Base-by-base conservation (phyloP, 768 basidiomycete genomes). In the Boletellus ananiceps region DNA sequence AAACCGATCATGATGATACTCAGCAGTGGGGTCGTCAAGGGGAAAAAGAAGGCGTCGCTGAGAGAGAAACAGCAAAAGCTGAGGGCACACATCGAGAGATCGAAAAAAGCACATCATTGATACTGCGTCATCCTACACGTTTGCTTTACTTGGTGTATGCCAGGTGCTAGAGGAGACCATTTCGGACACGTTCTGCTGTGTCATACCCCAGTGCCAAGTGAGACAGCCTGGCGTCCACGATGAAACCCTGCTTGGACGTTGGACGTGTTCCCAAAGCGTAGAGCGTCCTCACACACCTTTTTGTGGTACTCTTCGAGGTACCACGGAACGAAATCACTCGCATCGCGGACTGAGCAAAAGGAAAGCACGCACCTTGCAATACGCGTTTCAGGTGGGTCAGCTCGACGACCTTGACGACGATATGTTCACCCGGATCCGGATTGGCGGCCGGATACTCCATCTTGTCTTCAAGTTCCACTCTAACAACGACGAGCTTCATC, bases 1-100 rank as follows among this genome's bases (percentile, higher is more conserved):
- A 96, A 97, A 68, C 93, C 93, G 21, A 79, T 95, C 57, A 94
- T 95, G 93, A 93, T 92, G 90, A 83, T 91, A 46, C 70, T 92
- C 54, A 76, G 83, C 43, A 89, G 86, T 50, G 78, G 77, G 1
- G 81, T 83, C 2, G 87, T 92, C n/a, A 74, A 76, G 55, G 75
- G 87, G 1, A 92, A 93, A 73, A 91, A 88, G 73, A 89, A 86
- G 71, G 83, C 83, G 19, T 86, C 84, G 1, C 66, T 93, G 59
- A 74, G 82, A 57, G 85, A 92, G 52, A 93, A 92, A 67, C 90
- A 93, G 66, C 82, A 77, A 58, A 84, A 81, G 65, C 61, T 91
- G 57, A 71, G 88, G 44, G 82, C 81, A 51, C 89, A 91, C 64
- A 87, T 89, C 42, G 80, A 85, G 7, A 78, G 74, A 55, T 74